Evolutionary conservation across 305 asterid species (phyloP).

Genomic region (Rubia peregrina): DNA sequence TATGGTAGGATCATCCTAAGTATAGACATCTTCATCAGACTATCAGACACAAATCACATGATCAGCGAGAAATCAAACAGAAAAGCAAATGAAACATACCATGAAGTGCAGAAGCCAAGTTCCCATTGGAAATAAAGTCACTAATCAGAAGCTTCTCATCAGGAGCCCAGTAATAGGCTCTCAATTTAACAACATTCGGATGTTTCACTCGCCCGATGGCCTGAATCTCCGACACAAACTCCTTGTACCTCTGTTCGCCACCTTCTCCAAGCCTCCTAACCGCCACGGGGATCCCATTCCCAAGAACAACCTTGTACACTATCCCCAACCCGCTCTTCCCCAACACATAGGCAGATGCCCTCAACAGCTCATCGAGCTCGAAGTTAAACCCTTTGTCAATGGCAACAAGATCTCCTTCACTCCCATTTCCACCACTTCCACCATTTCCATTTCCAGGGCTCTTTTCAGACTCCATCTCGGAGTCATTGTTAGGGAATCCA

Average conservation of each 20-base stretch:
- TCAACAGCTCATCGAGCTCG: constrained; percentile 79
- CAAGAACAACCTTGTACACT: constrained; percentile 90
- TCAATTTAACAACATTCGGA: constrained; percentile 76
- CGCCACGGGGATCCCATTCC: constrained; percentile 87
- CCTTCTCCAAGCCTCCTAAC: constrained; percentile 97
- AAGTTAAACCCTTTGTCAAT: constrained; percentile 80
- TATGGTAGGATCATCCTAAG: too few relatives aligned
- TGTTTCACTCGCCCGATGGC: constrained; percentile 89
- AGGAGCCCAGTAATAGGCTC: constrained; percentile 97
- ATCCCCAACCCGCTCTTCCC: constrained; percentile 96
- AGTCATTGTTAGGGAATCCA: constrained; percentile 47
- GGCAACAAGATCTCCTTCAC: constrained; percentile 83
- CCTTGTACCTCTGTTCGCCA: constrained; percentile 89
- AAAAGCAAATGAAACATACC: constrained; percentile 49
- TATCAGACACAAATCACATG: neutral
- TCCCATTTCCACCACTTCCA: constrained; percentile 49
- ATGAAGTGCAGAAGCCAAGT: constrained; percentile 79
- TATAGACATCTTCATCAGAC: too few relatives aligned
- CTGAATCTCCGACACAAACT: constrained; percentile 82
- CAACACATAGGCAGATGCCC: constrained; percentile 91
- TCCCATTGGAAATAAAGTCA: constrained; percentile 89
- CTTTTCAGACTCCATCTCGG: constrained; percentile 74
- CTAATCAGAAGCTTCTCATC: constrained; percentile 96
- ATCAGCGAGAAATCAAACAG: neutral
- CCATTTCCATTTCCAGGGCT: constrained; percentile 36